Evolutionary conservation across 2,329 filamentous ascomycete species (phyloP).

Genomic region (Acephala macrosclerotiorum): DNA sequence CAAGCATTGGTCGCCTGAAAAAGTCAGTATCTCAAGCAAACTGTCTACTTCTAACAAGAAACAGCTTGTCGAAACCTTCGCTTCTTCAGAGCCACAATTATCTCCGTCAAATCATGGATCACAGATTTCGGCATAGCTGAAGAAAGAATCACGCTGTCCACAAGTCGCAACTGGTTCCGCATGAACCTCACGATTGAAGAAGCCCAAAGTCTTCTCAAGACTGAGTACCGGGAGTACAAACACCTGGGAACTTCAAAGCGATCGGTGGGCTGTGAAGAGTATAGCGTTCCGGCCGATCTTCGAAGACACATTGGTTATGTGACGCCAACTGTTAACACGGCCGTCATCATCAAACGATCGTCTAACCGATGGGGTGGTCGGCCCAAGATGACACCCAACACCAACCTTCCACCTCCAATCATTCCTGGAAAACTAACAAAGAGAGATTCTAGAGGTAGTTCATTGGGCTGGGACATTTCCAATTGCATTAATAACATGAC

Average conservation of each 20-base stretch:
- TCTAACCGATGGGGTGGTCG: too few species aligned
- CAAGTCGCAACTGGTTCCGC: conserved; percentile 7
- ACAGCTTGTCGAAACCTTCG: conserved; percentile 45
- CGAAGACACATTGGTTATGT: conserved; percentile 16
- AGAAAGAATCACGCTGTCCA: neutral
- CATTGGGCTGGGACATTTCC: neutral
- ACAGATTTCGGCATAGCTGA: conserved; percentile 5
- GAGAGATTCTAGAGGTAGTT: conserved; percentile 1
- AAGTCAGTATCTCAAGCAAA: neutral
- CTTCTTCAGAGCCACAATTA: conserved; percentile 37
- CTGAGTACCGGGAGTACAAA: conserved; percentile 10
- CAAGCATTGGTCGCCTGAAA: conserved; percentile 15
- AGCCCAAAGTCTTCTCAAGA: conserved; percentile 17
- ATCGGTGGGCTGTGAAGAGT: conserved; percentile 15
- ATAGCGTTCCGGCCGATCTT: conserved; percentile 14
- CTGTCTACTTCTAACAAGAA: conserved; percentile 12
- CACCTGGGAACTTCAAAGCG: neutral
- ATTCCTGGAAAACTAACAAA: neutral
- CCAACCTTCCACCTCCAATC: neutral
- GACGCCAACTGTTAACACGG: conserved; percentile 5
- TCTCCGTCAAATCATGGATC: conserved; percentile 11
- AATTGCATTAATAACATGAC: neutral
- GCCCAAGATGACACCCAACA: neutral
- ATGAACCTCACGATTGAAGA: conserved; percentile 16
- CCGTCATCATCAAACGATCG: neutral